A percentile compares a stretch with the other conserved stretches of the same genome.
Evolutionary conservation across 768 basidiomycete species (phyloP).

Genomic region (Leucosporidium scottii): DNA sequence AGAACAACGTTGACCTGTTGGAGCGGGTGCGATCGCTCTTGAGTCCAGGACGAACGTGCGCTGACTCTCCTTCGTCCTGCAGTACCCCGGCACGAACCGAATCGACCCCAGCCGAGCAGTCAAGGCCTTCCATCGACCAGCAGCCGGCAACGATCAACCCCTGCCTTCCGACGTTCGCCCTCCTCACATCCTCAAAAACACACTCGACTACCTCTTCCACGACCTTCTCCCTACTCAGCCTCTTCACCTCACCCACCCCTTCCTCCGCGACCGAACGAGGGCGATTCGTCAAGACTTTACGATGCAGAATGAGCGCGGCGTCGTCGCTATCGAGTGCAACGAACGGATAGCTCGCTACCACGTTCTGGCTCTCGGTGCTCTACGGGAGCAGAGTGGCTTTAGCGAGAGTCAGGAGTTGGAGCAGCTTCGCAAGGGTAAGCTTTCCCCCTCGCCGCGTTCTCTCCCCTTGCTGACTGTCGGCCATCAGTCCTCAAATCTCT

Average conservation of each 20-base stretch:
- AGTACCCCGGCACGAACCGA: constrained; percentile 68
- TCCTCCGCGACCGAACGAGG: constrained; percentile 86
- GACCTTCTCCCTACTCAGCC: constrained; percentile 59
- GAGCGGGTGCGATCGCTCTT: constrained; percentile 58
- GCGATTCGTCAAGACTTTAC: constrained; percentile 89
- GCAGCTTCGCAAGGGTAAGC: constrained; percentile 82
- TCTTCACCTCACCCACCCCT: constrained; percentile 64
- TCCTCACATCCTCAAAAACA: constrained; percentile 74
- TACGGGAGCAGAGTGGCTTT: constrained; percentile 55
- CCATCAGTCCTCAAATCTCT: constrained; percentile 74
- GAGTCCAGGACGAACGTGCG: no score
- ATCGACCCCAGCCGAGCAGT: constrained; percentile 83
- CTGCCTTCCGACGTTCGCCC: constrained; percentile 88
- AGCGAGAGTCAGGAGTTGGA: constrained; percentile 68
- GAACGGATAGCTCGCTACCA: constrained; percentile 92
- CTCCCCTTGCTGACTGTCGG: background rate
- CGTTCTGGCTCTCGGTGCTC: constrained; percentile 65
- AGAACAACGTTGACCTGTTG: constrained; percentile 77
- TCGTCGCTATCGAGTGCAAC: constrained; percentile 75
- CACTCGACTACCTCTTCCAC: constrained; percentile 87
- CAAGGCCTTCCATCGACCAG: constrained; percentile 89
- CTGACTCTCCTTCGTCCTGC: background rate
- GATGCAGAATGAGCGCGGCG: constrained; percentile 74
- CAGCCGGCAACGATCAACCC: constrained; percentile 70
- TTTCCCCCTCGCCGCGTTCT: background rate